Evolutionary conservation across 2,329 filamentous ascomycete genomes (phyloP), one percentile per base, ranked within the genome.

Genomic region (Fusarium albidum): DNA sequence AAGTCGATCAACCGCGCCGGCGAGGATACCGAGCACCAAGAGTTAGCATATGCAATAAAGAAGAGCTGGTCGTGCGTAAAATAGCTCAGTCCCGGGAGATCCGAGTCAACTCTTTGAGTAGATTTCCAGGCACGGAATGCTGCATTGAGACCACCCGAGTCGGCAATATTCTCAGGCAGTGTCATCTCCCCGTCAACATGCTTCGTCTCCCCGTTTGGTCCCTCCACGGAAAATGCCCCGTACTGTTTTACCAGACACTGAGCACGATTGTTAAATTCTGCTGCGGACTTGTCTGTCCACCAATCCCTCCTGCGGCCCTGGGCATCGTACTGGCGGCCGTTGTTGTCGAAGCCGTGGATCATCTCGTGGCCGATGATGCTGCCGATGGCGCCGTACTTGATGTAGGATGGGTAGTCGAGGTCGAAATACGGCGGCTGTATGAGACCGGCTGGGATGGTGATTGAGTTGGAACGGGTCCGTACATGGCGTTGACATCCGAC

Each of bases 191-290:
- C 88, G 52, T 88, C 85, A 49, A 90, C 81, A 55, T 86, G 81
- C 0, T 88, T 73, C 5, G 79, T 2, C 55, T 83, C 80, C 2
- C 77, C 82, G 31, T 86, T 78, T 10, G 82, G 77, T 0, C 81
- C 83, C 0, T 77, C 75, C 11, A 89, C 77, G 1, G 81, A 83
- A 66, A 82, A 88, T 28, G 86, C 80, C 51, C 73, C 71, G 67
- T 88, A 90, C 71, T 90, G 86, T n/a, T 88, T 75, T 3, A 89
- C 74, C 54, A 91, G 89, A 70, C 88, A 91, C 55, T 86, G 73
- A 0, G 85, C 79, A 38, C 81, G 81, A 46, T 83, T 72, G 46
- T 81, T 70, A 66, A 89, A 91, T 2, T 76, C 82, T 5, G 77
- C 66, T 4, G 86, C 76, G 2, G 86, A 89, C 29, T 74, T 68